Base-by-base conservation (phyloP, 768 basidiomycete genomes). In the Termitomyces sp. region DNA sequence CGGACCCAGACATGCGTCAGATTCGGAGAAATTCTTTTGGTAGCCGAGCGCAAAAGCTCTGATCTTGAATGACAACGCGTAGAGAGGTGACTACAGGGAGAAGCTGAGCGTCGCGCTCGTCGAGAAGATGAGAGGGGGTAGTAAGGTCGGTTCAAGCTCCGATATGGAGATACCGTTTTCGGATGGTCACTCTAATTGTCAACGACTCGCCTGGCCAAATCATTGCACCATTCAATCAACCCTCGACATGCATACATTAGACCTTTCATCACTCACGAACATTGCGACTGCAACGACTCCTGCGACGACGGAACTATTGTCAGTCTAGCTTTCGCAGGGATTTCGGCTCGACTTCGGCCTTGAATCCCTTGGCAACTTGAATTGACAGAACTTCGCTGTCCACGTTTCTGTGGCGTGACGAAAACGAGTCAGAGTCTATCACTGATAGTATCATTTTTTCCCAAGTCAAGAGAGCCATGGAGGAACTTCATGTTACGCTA, bases 1-100 rank as follows among this genome's bases (percentile, higher is more conserved):
- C 77, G 63, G 64, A 83, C 81, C 77, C 67, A 70, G 80, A 77
- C 81, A 82, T 82, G 72, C 68, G 71, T 72, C 16, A 54, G 62
- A 63, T 57, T 69, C 47, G 69, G 75, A 77, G 67, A 65, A 67
- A 15, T 31, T 22, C n/a, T 9, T 57, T 31, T 16, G 37, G 49
- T 41, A 8, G 9, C 24, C 39, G 22, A 36, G 9, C 36, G 22
- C 10, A 20, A 31, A 16, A 44, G 16, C 18, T 42, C 24, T 49
- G 34, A 22, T 24, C 24, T 48, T 20, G 7, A 9, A 5, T 5
- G 10, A 13, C 45, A 34, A 34, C 20, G 41, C 34, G 49, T 52
- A 42, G 50, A 51, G 24, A 55, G 33, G 47, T 33, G 41, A 22
- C 29, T 12, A 24, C 26, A 44, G 24, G 8, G 10, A 12, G 26